These are phyloP conservation scores for Sutorius australiensis DNA, from an alignment of 768 basidiomycete species.

Conservation along the genomic window DNA sequence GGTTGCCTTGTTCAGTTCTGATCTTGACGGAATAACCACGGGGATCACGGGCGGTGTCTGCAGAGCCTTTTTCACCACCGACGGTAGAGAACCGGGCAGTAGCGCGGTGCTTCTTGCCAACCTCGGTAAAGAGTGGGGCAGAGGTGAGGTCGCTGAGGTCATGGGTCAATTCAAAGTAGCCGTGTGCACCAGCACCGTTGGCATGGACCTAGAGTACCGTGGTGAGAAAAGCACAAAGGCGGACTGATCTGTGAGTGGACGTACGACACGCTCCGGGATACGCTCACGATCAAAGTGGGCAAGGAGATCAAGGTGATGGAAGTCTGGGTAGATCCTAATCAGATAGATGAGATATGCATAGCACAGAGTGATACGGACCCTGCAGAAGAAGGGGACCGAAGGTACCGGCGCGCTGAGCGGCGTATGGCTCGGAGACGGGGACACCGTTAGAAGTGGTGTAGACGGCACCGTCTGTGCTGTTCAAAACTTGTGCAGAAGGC, in stretches of 20 bases:
- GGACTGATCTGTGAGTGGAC: conserved; percentile 20
- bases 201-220: conserved; percentile 67
- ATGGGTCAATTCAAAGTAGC: conserved; percentile 87
- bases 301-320: conserved; percentile 85
- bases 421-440: conserved; percentile 72
- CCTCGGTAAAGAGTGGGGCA: conserved; percentile 58
- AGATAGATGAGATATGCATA: conserved; percentile 5
- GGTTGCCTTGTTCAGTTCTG: conserved; percentile 87
- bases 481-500: conserved; percentile 61
- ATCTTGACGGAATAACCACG: conserved; percentile 91
- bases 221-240: conserved; percentile 18
- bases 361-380: conserved; percentile 43
- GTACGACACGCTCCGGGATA: conserved; percentile 90
- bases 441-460: conserved; percentile 90
- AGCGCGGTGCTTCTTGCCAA: conserved; percentile 64
- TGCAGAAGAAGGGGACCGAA: conserved; percentile 86
- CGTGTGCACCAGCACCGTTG: conserved; percentile 91
- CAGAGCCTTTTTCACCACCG: conserved; percentile 81
- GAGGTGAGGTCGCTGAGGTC: conserved; percentile 80
- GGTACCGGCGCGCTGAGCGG: conserved; percentile 68
- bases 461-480: conserved; percentile 49
- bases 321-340: conserved; percentile 47
- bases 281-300: conserved; percentile 94
- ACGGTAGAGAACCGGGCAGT: conserved; percentile 95
- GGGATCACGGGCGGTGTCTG: conserved; percentile 91